These are phyloP conservation scores for Mycena metata DNA, from an alignment of 768 basidiomycete genomes.

Conservation along the genomic window DNA sequence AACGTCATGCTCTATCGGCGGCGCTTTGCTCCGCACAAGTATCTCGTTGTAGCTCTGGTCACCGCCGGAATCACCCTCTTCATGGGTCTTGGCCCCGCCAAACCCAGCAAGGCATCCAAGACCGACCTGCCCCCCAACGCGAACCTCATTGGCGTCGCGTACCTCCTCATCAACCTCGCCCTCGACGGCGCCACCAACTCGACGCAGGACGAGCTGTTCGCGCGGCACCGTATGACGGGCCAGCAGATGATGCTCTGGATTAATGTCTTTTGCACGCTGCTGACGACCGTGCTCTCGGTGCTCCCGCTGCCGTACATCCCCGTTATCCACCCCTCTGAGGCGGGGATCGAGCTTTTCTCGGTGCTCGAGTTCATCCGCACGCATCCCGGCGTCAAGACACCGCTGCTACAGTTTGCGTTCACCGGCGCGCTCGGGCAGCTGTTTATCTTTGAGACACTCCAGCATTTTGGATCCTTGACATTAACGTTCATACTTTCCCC, in stretches of 20 bases:
- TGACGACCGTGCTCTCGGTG: constrained; percentile 77
- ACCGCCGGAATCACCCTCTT: constrained; percentile 93
- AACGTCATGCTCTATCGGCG: constrained; percentile 96
- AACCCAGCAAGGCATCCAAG: constrained; percentile 51
- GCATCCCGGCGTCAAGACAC: constrained; percentile 81
- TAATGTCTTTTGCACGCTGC: constrained; percentile 85
- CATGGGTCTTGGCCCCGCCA: constrained; percentile 82
- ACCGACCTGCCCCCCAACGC: constrained; percentile 59
- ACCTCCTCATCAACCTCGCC: constrained; percentile 87
- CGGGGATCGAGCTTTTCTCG: constrained; percentile 73
- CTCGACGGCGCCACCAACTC: constrained; percentile 96
- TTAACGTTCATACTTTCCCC: constrained; percentile 71
- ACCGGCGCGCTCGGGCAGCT: constrained; percentile 96
- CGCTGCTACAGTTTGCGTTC: constrained; percentile 87
- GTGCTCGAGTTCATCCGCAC: constrained; percentile 80
- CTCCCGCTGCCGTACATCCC: constrained; percentile 87
- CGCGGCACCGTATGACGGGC: constrained; percentile 77
- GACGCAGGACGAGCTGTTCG: constrained; percentile 97
- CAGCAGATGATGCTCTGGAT: constrained; percentile 99
- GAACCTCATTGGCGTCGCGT: constrained; percentile 78
- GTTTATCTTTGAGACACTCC: constrained; percentile 97
- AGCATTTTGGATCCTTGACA: constrained; percentile 91
- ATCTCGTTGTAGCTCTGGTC: constrained; percentile 94
- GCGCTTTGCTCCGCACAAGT: constrained; percentile 93
- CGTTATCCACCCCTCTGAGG: constrained; percentile 78